A percentile compares a stretch with the other conserved stretches of the same genome.
Evolutionary conservation across 2,329 filamentous ascomycete genomes (phyloP).

Genomic region (Fusarium coicis): DNA sequence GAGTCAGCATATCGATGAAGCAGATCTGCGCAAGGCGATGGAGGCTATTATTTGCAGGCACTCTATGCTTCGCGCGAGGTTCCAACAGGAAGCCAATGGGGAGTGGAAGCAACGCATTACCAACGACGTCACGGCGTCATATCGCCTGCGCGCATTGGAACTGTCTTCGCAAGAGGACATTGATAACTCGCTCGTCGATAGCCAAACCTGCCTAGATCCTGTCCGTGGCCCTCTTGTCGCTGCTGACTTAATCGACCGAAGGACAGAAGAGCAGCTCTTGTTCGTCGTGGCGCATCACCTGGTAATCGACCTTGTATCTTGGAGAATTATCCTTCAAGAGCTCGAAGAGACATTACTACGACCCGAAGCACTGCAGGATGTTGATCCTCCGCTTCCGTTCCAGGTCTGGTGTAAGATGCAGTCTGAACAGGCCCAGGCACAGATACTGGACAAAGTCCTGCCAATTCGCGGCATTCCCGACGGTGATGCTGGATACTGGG

Average conservation of each 20-base stretch:
- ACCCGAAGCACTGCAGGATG: conserved; percentile 7
- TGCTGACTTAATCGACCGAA: conserved; percentile 18
- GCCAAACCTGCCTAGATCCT: conserved; percentile 28
- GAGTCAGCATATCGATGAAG: neutral
- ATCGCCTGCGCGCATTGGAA: conserved; percentile 10
- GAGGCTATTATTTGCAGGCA: conserved; percentile 17
- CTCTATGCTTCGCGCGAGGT: conserved; percentile 36
- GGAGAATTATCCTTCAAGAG: conserved; percentile 52
- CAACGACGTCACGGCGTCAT: neutral
- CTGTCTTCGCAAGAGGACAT: neutral
- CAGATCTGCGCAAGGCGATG: conserved; percentile 16
- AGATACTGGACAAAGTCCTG: conserved; percentile 41
- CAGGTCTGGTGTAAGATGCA: conserved; percentile 54
- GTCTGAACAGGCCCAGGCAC: conserved; percentile 5
- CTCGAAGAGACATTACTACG: conserved; percentile 51
- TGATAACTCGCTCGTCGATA: neutral
- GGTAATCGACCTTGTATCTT: conserved; percentile 59
- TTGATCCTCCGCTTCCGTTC: conserved; percentile 45
- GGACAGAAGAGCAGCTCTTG: conserved; percentile 42
- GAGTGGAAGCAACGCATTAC: conserved; percentile 30
- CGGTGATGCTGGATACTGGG: conserved; percentile 43
- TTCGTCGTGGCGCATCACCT: conserved; percentile 53
- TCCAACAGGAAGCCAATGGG: neutral
- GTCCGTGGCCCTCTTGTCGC: conserved; percentile 14
- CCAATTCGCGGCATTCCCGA: conserved; percentile 18